phyloP scores from a whole-genome alignment of 108 stramenopile species.

The Aurantiochytrium sp. region DNA sequence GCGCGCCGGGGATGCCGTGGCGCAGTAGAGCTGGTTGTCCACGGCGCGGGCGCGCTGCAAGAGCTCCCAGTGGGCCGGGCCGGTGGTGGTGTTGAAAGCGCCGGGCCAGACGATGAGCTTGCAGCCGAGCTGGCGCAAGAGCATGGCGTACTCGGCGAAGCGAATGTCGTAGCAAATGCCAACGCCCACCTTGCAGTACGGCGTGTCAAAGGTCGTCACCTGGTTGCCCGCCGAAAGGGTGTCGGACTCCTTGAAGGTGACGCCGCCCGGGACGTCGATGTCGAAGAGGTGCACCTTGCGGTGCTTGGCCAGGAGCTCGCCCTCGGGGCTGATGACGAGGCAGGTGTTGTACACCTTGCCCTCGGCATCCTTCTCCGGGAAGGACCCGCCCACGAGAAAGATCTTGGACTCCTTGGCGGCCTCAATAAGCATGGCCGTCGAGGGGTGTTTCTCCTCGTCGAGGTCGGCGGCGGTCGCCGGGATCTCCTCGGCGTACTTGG shows the following conservation, averaged over 20 bases:
- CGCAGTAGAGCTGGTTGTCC: constrained; percentile 92
- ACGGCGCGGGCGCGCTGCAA: constrained; percentile 91
- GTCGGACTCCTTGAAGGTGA: constrained; percentile 91
- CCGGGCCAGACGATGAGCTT: constrained; percentile 84
- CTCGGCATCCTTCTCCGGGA: constrained; percentile 72
- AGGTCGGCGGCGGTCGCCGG: constrained; percentile 56
- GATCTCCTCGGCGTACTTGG: constrained; percentile 84
- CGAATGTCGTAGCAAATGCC: constrained; percentile 99
- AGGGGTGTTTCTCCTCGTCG: constrained; percentile 14
- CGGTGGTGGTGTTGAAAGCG: constrained; percentile 97
- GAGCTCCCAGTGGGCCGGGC: constrained; percentile 97
- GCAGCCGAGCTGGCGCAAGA: constrained; percentile 69
- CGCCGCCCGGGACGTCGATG: constrained; percentile 94
- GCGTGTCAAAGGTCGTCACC: constrained; percentile 69
- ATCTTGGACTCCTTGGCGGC: constrained; percentile 65
- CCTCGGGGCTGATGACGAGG: constrained; percentile 55
- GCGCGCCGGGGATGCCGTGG: constrained; percentile 89
- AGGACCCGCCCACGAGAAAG: constrained; percentile 91
- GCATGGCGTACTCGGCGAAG: constrained; percentile 91
- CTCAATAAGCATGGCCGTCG: constrained; percentile 29
- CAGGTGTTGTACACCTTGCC: constrained; percentile 49
- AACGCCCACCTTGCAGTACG: constrained; percentile 80
- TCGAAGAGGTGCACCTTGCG: constrained; percentile 72
- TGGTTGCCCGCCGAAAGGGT: constrained; percentile 73
- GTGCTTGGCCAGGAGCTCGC: constrained; percentile 79